Conservation (phyloP, 2,329 filamentous ascomycete species). For the Hirsutella thompsonii region DNA sequence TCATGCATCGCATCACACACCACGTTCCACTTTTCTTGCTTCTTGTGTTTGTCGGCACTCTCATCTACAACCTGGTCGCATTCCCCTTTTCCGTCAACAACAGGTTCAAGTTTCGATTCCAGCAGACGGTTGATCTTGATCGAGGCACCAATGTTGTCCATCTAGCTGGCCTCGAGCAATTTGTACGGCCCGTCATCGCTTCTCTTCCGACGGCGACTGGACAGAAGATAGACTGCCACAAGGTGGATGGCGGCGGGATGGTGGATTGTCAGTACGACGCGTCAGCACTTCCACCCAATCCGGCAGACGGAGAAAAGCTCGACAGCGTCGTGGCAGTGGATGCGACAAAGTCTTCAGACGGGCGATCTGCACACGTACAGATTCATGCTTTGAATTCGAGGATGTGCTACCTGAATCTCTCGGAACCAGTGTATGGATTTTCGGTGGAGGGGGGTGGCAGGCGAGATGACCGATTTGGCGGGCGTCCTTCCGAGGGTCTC, state of each 20-base stretch:
- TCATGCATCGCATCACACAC: slow-evolving; percentile 74
- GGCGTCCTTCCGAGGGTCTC: slow-evolving; percentile 48
- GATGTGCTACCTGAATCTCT: slow-evolving; percentile 62
- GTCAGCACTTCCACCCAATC: slow-evolving; percentile 42
- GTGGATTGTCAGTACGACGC: slow-evolving; percentile 60
- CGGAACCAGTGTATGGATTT: slow-evolving; percentile 53
- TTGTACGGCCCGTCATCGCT: slow-evolving; percentile 51
- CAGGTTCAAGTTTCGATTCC: slow-evolving; percentile 77
- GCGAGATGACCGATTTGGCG: slow-evolving; percentile 52
- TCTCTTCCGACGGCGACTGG: slow-evolving; percentile 60
- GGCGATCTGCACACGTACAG: slow-evolving; percentile 45
- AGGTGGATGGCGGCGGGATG: slow-evolving; percentile 29
- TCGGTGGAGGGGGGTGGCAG: slow-evolving; percentile 45
- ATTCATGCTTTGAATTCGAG: slow-evolving; percentile 66
- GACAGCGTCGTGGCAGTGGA: slow-evolving; percentile 50
- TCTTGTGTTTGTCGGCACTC: slow-evolving; percentile 56
- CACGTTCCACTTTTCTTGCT: slow-evolving; percentile 71
- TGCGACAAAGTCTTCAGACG: slow-evolving; percentile 16
- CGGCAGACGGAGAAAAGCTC: slow-evolving; percentile 34
- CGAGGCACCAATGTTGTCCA: slow-evolving; percentile 56
- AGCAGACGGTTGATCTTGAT: slow-evolving; percentile 69
- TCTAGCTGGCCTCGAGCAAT: slow-evolving; percentile 55
- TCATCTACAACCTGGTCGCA: slow-evolving; percentile 74
- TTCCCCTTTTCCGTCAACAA: slow-evolving; percentile 78
- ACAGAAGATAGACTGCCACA: slow-evolving; percentile 40